A percentile compares a stretch with the other conserved stretches of the same genome.
These are phyloP conservation scores for Coemansia sp. DNA, from an alignment of 192 early-diverging fungal species.

Conservation along the genomic window DNA sequence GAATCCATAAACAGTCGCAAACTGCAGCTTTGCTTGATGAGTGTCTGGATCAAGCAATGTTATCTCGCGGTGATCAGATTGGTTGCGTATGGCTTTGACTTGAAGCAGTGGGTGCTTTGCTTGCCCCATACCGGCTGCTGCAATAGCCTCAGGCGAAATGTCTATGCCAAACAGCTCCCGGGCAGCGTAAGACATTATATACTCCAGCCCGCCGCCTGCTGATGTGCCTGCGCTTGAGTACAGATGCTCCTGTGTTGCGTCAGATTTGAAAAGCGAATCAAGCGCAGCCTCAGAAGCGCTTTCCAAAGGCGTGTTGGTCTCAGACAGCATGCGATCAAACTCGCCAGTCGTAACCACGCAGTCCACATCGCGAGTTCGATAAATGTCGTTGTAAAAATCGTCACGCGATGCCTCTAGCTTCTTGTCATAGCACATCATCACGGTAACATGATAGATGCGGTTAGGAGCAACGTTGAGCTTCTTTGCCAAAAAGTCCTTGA, in stretches of 20 bases:
- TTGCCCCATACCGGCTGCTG: constrained; percentile 47
- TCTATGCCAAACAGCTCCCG: constrained; percentile 69
- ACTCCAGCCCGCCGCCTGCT: constrained; percentile 90
- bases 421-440: constrained; percentile 99
- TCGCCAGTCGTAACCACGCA: constrained; percentile 95
- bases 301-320: constrained; percentile 58
- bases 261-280: constrained; percentile 55
- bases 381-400: constrained; percentile 85
- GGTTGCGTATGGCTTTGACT: constrained; percentile 72
- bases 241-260: constrained; percentile 34
- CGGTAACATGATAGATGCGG: constrained; percentile 85
- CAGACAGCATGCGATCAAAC: constrained; percentile 79
- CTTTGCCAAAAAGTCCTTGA: constrained; percentile 78
- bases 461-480: constrained; percentile 64
- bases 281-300: constrained; percentile 56
- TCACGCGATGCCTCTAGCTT: constrained; percentile 94
- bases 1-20: constrained; percentile 93
- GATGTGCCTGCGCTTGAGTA: constrained; percentile 73
- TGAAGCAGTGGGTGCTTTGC: constrained; percentile 53
- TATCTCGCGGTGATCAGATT: constrained; percentile 73
- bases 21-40: constrained; percentile 62
- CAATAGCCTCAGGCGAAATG: constrained; percentile 57
- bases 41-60: constrained; percentile 54
- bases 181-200: constrained; percentile 81
- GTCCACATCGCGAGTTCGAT: constrained; percentile 88